A percentile compares a stretch with the other conserved stretches of the same genome.
Evolutionary conservation across 2,329 filamentous ascomycete genomes (phyloP).

Genomic region (Cercospora beticola): DNA sequence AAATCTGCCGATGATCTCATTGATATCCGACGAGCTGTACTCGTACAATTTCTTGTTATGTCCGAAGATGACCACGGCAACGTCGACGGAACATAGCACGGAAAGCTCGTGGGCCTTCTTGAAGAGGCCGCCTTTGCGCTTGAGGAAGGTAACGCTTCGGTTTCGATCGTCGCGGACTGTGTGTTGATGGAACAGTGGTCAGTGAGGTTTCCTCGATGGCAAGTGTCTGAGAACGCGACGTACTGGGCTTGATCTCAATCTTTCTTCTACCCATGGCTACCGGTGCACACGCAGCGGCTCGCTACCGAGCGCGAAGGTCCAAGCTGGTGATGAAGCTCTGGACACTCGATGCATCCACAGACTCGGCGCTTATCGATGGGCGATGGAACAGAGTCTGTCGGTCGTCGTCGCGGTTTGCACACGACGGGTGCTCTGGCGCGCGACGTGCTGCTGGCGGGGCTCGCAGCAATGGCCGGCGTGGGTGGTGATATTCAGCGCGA

Average conservation of each 20-base stretch:
- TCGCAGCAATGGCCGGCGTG: background rate
- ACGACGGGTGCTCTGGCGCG: background rate
- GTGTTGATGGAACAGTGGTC: background rate
- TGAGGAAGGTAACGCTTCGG: constrained; percentile 71
- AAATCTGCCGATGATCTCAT: constrained; percentile 82
- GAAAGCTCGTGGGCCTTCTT: constrained; percentile 99
- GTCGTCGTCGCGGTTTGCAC: background rate
- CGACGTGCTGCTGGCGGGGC: background rate
- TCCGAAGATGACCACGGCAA: constrained; percentile 97
- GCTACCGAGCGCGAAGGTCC: constrained; percentile 13
- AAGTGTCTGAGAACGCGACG: constrained; percentile 5
- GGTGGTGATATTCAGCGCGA: background rate
- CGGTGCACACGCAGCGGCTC: constrained; percentile 8
- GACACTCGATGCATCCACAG: background rate
- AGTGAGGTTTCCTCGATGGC: background rate
- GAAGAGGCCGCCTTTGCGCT: constrained; percentile 97
- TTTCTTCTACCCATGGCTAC: constrained; percentile 88
- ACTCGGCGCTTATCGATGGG: background rate
- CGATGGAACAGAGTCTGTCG: background rate
- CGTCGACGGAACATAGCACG: constrained; percentile 95
- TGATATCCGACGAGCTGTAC: constrained; percentile 92
- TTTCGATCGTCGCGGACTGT: constrained; percentile 30
- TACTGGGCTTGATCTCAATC: constrained; percentile 87
- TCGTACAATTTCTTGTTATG: constrained; percentile 99
- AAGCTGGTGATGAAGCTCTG: background rate